Evolutionary conservation across 116 monocot species (phyloP), one percentile per base, ranked within the genome.

Genomic region (Trichopus zeylanicus): DNA sequence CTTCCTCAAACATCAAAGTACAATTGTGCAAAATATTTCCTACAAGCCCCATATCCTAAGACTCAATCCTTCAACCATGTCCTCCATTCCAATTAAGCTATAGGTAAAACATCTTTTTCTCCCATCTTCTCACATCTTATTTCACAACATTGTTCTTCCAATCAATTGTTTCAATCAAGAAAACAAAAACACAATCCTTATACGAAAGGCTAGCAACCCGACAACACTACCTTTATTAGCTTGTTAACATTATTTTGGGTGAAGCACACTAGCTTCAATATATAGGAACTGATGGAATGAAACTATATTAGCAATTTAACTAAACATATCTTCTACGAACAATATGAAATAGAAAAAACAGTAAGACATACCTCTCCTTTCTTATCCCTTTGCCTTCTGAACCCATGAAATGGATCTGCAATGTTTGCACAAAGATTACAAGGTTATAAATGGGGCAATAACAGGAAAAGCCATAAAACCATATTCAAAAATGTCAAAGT

Each of bases 351-450:
- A n/a, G n/a, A n/a, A n/a, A n/a, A 29, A 21, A 30, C 29, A 48
- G n/a, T n/a, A 7, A 5, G 19, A 25, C 2, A 47, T 70, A 90
- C 89, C 89, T 85, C 81, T 90, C 81, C 85, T 65, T 70, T 85
- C 64, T 75, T 81, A 71, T 90, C 89, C 57, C 81, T 75, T 71
- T 66, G 85, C 51, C 85, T 85, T 64, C 71, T 78, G 29, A 90
- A 85, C 70, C 79, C 85, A 62, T 81, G 89, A 79, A 85, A 90
- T 55, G 85, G 75, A 69, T 90, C 89, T 90, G 73, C 57, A 66
- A 42, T 26, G 15, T 16, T 23, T 46, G 48, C 42, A 42, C 46
- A 24, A 31, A 47, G 1, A 30, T 51, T 23, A 23, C 23, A 29
- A 55, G 25, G 12, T 29, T 31, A 38, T 19, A 53, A 33, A 20